Conservation (phyloP, 192 early-diverging fungal genomes). For the Backusella mclennaniae region DNA sequence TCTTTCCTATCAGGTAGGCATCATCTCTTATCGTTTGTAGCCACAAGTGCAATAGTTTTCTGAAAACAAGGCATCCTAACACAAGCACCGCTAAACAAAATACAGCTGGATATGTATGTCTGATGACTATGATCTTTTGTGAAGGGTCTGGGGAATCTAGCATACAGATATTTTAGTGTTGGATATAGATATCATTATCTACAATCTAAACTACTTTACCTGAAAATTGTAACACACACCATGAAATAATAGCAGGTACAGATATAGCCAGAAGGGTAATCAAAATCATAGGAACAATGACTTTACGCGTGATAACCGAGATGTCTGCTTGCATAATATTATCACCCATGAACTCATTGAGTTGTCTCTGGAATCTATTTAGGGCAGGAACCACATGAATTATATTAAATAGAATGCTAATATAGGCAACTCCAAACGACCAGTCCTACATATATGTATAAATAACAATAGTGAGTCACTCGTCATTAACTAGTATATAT, state of each 20-base stretch:
- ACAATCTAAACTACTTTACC: conserved; percentile 22
- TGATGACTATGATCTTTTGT: conserved; percentile 4
- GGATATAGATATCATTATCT: background rate
- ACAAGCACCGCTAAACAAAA: conserved; percentile 34
- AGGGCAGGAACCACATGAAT: conserved; percentile 45
- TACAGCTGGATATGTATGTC: conserved; percentile 38
- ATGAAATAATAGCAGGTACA: conserved; percentile 41
- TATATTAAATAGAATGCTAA: conserved; percentile 58
- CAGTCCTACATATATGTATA: conserved; percentile 54
- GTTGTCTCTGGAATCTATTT: conserved; percentile 36
- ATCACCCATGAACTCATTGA: conserved; percentile 35
- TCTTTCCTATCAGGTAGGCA: conserved; percentile 80
- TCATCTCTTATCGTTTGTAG: conserved; percentile 77
- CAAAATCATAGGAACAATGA: conserved; percentile 38
- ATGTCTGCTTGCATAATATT: conserved; percentile 32
- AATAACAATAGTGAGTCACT: conserved; percentile 5
- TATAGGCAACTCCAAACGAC: conserved; percentile 68
- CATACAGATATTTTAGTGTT: background rate
- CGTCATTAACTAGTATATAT: background rate
- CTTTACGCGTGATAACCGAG: conserved; percentile 29
- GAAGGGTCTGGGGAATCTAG: conserved; percentile 5
- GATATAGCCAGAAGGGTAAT: conserved; percentile 29
- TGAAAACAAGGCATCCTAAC: conserved; percentile 26
- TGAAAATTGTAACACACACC: conserved; percentile 16
- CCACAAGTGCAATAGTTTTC: conserved; percentile 64